Base-by-base conservation (phyloP, 1,284 basidiomycete genomes). In the Anthracocystis panici-leucophaei region DNA sequence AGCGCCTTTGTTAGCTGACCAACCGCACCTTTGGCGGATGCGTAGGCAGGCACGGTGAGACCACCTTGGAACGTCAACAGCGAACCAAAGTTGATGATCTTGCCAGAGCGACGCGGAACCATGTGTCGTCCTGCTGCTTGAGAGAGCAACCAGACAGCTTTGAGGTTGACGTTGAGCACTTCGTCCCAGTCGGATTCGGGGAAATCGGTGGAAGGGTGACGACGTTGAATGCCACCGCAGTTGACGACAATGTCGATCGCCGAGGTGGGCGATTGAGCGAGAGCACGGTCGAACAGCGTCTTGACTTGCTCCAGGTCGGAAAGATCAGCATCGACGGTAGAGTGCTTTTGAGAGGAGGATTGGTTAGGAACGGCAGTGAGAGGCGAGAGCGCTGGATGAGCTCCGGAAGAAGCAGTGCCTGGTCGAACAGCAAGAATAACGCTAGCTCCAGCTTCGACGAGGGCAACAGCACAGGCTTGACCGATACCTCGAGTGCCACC, bases 151-250 rank as follows among this genome's bases (percentile, higher is more conserved):
- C 70, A 81, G 8, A 79, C 80, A 3, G 76, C 38, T 38, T 80
- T 81, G 52, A 81, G 77, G 57, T 81, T 81, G 61, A 81, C 80
- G 62, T 79, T 74, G 65, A 81, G 60, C 33, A 81, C 79, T 53
- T 94, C 92, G 83, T 95, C 91, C 94, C 94, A 97, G 85, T 95
- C 92, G 51, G 88, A 85, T 85, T 96, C 94, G 41, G 90, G 88
- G 85, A 97, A 97, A 79, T 90, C 89, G 78, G 93, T 90, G 45
- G 79, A 67, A 2, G 76, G 70, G 41, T 72, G 67, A 9, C 79
- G 67, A 20, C 79, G 55, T 86, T 97, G 94, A 80, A 97, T 97
- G 52, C 95, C 95, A 60, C 93, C 95, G 85, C 94, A 97, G 86
- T 97, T 96, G 85, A 97, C 90, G 51, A 97, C 89, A 77, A 97